Base-by-base conservation (phyloP, 2,329 filamentous ascomycete genomes). In the Neopestalotiopsis rosae region DNA sequence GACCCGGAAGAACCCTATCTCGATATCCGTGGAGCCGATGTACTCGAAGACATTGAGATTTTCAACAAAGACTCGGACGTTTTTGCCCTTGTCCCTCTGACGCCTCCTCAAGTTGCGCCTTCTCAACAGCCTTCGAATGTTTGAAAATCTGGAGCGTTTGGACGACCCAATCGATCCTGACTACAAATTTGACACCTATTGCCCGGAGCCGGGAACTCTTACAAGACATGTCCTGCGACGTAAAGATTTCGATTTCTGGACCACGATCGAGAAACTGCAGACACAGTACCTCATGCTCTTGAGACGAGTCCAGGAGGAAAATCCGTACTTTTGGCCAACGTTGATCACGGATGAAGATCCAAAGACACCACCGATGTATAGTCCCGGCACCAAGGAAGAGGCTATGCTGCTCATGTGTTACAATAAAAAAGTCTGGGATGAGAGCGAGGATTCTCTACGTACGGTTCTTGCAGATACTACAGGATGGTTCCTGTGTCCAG, bases 1-100 rank as follows among this genome's bases (percentile, higher is more conserved):
- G 74, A 84, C 67, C 73, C 69, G 28, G 70, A 69, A 1, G 65
- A 76, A 17, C 79, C 80, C 1, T 70, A 68, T 57, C 70, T 76
- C 65, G 32, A 74, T 63, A 58, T 74, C 66, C 67, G 38, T 28
- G 69, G 69, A 9, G 75, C 73, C 38, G 61, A 77, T 64, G 69
- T 40, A 13, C 28, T 65, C n/a, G 62, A 65, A 56, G 20, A 13
- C 42, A 14, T 65, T n/a, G 62, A 52, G 9, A 9, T 52, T 12
- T 45, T 65, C 13, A 32, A 20, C 10, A 56, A n/a, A 17, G 1
- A 65, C 28, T 3, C 1, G 5, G 28, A 38, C 38, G n/a, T 65
- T 13, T 30, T n/a, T 12, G 40, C 3, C 20, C 62, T 65, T 17
- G 62, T 65, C 20, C 14, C 38, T 52, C 9, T 65, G 32, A 65